Evolutionary conservation across 352 stramenopile genomes (phyloP).

Genomic region (Lagenidium giganteum): DNA sequence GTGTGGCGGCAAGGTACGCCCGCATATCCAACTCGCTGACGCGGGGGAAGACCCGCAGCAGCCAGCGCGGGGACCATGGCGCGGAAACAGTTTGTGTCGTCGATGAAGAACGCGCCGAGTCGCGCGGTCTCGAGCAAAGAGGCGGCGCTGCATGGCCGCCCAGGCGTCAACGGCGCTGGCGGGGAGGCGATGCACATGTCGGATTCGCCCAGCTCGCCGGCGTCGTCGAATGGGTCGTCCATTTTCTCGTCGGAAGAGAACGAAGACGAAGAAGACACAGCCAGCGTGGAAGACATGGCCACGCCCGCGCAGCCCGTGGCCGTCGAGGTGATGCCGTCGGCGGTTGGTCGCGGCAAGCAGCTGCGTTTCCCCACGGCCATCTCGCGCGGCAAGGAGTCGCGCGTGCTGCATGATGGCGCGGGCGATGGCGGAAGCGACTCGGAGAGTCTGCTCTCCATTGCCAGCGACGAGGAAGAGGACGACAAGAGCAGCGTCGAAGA

Average conservation of each 20-base stretch:
- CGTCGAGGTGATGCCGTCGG: constrained; percentile 70
- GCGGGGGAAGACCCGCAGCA: too few species aligned
- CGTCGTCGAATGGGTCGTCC: constrained; percentile 23
- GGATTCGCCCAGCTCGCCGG: constrained; percentile 14
- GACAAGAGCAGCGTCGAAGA: constrained; percentile 18
- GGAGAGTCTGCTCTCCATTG: constrained; percentile 70
- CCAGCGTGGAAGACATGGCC: constrained; percentile 1
- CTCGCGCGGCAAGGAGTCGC: constrained; percentile 67
- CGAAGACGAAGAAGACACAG: constrained; percentile 12
- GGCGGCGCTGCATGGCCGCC: constrained; percentile 56
- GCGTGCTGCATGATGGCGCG: constrained; percentile 31
- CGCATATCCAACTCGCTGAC: too few species aligned
- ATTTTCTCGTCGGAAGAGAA: constrained; percentile 24
- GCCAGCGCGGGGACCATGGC: constrained; percentile 34
- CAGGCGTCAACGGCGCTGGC: constrained; percentile 24
- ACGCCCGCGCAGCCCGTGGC: constrained; percentile 17
- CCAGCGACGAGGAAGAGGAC: constrained; percentile 59
- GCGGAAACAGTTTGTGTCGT: constrained; percentile 82
- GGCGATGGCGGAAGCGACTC: constrained; percentile 39
- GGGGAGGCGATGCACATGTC: too few species aligned
- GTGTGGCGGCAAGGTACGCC: too few species aligned
- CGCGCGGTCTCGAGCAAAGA: constrained; percentile 81
- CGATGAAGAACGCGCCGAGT: constrained; percentile 83
- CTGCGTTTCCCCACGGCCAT: constrained; percentile 66
- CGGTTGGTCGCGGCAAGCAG: constrained; percentile 70